These are phyloP conservation scores for Crithidia expoeki DNA, from an alignment of 208 protist genomes.

Conservation along the genomic window DNA sequence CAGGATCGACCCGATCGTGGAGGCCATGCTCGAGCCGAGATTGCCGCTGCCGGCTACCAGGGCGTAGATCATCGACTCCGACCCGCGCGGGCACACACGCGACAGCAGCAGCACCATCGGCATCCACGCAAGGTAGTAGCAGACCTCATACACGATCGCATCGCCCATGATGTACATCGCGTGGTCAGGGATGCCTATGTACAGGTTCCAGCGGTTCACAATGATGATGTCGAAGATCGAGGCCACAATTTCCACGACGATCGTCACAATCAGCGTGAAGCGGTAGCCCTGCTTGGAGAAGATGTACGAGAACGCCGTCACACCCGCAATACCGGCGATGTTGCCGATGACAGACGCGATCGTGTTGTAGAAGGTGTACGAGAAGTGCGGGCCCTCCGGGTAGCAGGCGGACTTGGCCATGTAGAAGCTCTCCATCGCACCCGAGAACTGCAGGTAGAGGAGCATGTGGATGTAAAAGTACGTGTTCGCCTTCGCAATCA, in stretches of 20 bases:
- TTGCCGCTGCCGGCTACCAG: constrained; percentile 72
- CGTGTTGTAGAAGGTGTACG: constrained; percentile 52
- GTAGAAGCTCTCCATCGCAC: constrained; percentile 51
- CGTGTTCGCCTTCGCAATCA: constrained; percentile 47
- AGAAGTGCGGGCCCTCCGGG: constrained; percentile 49
- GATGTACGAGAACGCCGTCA: constrained; percentile 45
- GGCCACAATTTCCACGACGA: constrained; percentile 37
- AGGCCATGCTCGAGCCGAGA: constrained; percentile 49
- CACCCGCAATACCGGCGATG: constrained; percentile 35
- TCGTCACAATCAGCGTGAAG: constrained; percentile 55
- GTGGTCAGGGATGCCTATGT: constrained; percentile 49
- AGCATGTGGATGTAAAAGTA: constrained; percentile 46
- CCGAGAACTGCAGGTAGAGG: constrained; percentile 51
- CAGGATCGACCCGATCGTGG: constrained; percentile 51
- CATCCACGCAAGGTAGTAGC: constrained; percentile 68
- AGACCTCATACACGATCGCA: constrained; percentile 61
- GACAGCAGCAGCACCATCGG: constrained; percentile 71
- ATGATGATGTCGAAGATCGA: constrained; percentile 73
- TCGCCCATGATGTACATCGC: constrained; percentile 76
- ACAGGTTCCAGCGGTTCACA: constrained; percentile 67
- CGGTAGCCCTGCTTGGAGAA: constrained; percentile 55
- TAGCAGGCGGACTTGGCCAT: constrained; percentile 30
- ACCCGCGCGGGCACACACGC: constrained; percentile 68
- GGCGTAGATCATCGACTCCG: constrained; percentile 74
- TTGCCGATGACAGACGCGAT: constrained; percentile 51